Base-by-base conservation (phyloP, 2,329 filamentous ascomycete genomes). In the Sporothrix luriei region DNA sequence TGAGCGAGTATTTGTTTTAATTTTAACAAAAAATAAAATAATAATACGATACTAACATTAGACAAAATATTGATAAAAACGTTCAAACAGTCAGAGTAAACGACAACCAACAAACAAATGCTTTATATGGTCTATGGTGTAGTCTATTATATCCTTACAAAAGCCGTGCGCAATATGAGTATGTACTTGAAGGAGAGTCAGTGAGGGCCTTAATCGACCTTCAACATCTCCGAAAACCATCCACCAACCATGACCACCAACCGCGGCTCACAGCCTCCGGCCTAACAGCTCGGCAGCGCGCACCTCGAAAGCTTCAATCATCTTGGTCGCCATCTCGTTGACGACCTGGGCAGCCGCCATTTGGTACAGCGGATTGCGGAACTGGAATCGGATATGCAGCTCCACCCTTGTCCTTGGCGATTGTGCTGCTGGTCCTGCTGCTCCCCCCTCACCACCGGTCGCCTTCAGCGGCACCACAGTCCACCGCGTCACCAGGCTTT, bases 291-390 rank as follows among this genome's bases (percentile, higher is more conserved):
- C 82, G 76, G 82, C 83, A 6, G 95, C 93, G 76, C 91, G 85
- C 79, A 87, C 87, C 82, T 97, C 94, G 82, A 99, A 99, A 0
- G 95, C 94, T 78, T 92, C 89, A 73, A 98, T 91, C 93, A 99
- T 97, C 73, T 91, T 84, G 4, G 88, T 89, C 1, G 93, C 94
- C 73, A 97, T 88, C 80, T 92, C 93, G 43, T 92, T 90, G 73
- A 93, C 92, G 29, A 95, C 89, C 46, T 91, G 90, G 49, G 88
- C 85, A 78, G 94, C 95, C 77, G 97, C 83, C 24, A 91, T 88
- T 54, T 89, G 90, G 81, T 97, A 96, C 69, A 97, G 78, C n/a
- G 94, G 92, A 79, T 94, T 98, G 74, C 88, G 85, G 78, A 99
- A 97, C 78, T 90, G 87, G 78, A 94, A 97, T 72, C 89, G 86